phyloP scores from a whole-genome alignment of 495 filamentous ascomycete species.

The Aspergillus wentii region DNA sequence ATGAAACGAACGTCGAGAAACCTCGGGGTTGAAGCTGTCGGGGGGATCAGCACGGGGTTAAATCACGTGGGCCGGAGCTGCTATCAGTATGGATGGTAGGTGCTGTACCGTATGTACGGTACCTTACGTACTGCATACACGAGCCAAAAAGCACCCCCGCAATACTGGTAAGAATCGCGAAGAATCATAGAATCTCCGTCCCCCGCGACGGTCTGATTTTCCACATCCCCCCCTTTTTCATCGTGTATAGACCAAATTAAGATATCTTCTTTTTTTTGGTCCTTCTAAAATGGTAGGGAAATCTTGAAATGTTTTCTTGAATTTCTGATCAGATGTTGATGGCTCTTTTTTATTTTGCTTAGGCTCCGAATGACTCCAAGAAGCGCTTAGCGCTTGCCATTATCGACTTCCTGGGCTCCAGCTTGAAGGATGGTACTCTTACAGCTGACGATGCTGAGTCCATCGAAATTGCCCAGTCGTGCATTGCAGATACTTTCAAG shows the following conservation, averaged over 20 bases:
- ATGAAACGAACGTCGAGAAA: not conserved
- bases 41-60: constrained; percentile 1
- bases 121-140: too few relatives aligned
- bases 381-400: constrained; percentile 96
- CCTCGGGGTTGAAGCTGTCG: too few relatives aligned
- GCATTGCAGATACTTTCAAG: constrained; percentile 91
- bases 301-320: not conserved
- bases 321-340: not conserved
- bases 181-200: not conserved
- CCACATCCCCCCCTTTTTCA: not conserved
- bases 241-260: too few relatives aligned
- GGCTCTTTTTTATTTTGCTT: constrained; percentile 12
- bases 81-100: too few relatives aligned
- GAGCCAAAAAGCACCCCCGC: constrained; percentile 11
- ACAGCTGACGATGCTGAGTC: constrained; percentile 81
- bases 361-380: constrained; percentile 66
- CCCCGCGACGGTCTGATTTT: not conserved
- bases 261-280: not conserved
- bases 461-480: constrained; percentile 87
- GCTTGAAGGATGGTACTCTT: constrained; percentile 83
- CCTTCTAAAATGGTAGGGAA: constrained; percentile 5
- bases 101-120: too few relatives aligned
- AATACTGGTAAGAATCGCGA: constrained; percentile 5
- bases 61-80: constrained; percentile 13
- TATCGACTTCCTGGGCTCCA: constrained; percentile 86